These are phyloP conservation scores for Acer yangbiense DNA, from an alignment of 345 rosid species.

Conservation along the genomic window DNA sequence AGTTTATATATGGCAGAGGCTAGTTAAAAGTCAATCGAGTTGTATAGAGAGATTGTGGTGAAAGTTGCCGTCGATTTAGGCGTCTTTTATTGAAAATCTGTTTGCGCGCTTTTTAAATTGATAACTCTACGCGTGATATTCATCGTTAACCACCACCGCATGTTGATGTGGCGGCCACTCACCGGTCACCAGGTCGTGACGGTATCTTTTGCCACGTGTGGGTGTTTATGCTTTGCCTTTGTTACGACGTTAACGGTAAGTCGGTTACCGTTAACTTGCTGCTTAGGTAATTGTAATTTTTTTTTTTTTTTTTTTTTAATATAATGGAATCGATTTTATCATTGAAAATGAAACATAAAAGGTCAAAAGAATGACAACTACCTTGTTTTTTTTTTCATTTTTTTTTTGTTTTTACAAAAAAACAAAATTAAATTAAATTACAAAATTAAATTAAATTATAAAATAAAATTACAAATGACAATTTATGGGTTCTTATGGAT, in stretches of 20 bases:
- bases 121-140: background rate
- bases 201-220: background rate
- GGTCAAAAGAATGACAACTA: too few species aligned
- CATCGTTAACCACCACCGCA: background rate
- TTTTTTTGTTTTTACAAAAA: too few species aligned
- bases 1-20: background rate
- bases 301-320: too few species aligned
- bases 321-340: too few species aligned
- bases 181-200: background rate
- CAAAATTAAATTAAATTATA: too few species aligned
- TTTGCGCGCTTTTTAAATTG: background rate
- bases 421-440: too few species aligned
- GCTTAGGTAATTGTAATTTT: background rate
- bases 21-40: slow-evolving; percentile 4
- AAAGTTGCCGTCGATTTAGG: slow-evolving; percentile 12
- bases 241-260: background rate
- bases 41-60: background rate
- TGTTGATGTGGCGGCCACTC: background rate
- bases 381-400: too few species aligned
- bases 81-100: background rate
- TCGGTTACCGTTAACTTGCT: background rate
- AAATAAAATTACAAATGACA: too few species aligned
- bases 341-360: too few species aligned
- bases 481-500: too few species aligned
- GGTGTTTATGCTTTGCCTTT: background rate